Conservation (phyloP, 1,139 yeast species). For the Blastobotrys apis region DNA sequence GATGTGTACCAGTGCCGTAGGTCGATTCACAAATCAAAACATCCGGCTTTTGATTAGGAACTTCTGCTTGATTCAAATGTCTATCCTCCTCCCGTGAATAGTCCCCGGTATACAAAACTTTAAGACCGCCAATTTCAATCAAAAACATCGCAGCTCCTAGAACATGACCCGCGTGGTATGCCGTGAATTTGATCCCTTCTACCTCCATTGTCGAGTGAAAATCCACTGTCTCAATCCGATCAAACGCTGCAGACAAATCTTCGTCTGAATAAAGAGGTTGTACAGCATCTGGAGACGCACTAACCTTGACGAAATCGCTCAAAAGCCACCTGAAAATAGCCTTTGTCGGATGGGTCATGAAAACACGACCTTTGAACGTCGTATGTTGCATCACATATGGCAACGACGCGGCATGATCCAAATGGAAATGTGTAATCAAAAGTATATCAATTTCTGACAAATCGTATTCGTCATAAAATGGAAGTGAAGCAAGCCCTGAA, state of each 20-base stretch:
- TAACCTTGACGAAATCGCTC: slow-evolving; percentile 90
- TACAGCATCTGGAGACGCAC: slow-evolving; percentile 47
- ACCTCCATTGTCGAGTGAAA: slow-evolving; percentile 94
- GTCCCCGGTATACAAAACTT: slow-evolving; percentile 90
- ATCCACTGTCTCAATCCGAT: slow-evolving; percentile 86
- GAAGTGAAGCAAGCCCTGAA: slow-evolving; percentile 83
- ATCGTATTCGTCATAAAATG: slow-evolving; percentile 93
- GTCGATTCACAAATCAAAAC: slow-evolving; percentile 91
- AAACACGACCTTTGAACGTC: slow-evolving; percentile 87
- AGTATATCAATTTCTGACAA: slow-evolving; percentile 79
- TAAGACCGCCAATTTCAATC: slow-evolving; percentile 89
- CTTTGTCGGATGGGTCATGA: slow-evolving; percentile 98
- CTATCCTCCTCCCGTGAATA: slow-evolving; percentile 94
- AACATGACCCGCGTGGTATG: slow-evolving; percentile 98
- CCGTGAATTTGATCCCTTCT: slow-evolving; percentile 91
- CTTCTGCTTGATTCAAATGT: slow-evolving; percentile 91
- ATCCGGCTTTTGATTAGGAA: slow-evolving; percentile 87
- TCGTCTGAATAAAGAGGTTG: slow-evolving; percentile 74
- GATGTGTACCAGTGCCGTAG: slow-evolving; percentile 96
- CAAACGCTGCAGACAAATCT: slow-evolving; percentile 82
- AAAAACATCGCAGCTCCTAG: slow-evolving; percentile 98
- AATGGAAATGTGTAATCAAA: slow-evolving; percentile 88
- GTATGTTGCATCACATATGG: slow-evolving; percentile 99
- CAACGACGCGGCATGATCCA: slow-evolving; percentile 95
- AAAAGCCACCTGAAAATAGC: slow-evolving; percentile 95